These are phyloP conservation scores for Aspergillus coremiiformis DNA, from an alignment of 495 filamentous ascomycete species.

Conservation along the genomic window DNA sequence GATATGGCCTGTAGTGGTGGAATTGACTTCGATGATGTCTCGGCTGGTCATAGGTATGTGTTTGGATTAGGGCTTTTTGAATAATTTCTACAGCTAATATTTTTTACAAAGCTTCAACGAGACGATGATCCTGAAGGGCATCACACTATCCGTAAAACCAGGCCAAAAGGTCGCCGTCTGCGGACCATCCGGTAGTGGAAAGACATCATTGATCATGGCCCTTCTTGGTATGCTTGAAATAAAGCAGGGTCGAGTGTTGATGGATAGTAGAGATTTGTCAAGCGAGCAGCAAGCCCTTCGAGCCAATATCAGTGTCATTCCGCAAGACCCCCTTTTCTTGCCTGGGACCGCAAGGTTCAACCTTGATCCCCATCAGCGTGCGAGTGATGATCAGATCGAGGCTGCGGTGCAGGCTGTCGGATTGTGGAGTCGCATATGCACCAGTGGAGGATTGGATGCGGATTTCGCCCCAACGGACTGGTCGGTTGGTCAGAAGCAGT, in stretches of 20 bases:
- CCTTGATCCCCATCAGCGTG: slow-evolving; percentile 1
- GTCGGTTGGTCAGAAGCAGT: slow-evolving; percentile 18
- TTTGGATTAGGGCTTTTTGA: not conserved
- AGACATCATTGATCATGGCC: slow-evolving; percentile 12
- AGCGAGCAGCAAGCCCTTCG: not conserved
- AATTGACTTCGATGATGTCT: slow-evolving; percentile 19
- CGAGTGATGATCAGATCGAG: not conserved
- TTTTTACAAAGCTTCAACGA: no score
- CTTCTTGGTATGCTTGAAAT: not conserved
- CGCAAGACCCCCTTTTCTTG: slow-evolving; percentile 11
- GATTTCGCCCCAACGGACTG: slow-evolving; percentile 11
- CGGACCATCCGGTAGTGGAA: slow-evolving; percentile 33
- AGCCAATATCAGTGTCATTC: not conserved
- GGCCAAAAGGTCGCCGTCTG: slow-evolving; percentile 33
- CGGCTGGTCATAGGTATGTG: slow-evolving; percentile 17
- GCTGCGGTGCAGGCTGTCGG: slow-evolving; percentile 6
- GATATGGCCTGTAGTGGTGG: slow-evolving; percentile 24
- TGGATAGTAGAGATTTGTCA: not conserved
- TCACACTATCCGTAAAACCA: slow-evolving; percentile 19
- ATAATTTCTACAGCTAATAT: not conserved
- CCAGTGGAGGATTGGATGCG: slow-evolving; percentile 7
- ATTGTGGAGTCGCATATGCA: slow-evolving; percentile 8
- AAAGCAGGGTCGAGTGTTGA: not conserved
- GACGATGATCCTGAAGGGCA: slow-evolving; percentile 6
- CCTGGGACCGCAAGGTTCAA: slow-evolving; percentile 8